Evolutionary conservation across 768 basidiomycete genomes (phyloP), one percentile per base, ranked within the genome.

Genomic region (Rhodotorula kratochvilovae): DNA sequence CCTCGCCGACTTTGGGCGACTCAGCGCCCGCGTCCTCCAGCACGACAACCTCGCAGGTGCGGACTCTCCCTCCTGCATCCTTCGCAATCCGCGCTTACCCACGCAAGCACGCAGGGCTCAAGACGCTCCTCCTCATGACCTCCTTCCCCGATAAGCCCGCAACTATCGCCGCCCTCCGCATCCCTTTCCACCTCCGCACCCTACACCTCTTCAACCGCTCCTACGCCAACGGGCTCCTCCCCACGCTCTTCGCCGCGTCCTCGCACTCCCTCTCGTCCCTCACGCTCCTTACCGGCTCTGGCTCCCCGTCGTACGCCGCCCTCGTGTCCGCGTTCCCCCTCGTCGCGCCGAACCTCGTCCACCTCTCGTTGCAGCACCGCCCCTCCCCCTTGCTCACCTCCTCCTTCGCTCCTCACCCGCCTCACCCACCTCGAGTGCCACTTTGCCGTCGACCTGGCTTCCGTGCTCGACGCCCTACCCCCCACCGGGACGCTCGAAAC

Each of bases 1-100:
- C 54, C 29, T 72, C 33, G 63, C 60, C 39, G 71, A 72, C 29
- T 72, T 72, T 48, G 71, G 71, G 6, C n/a, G 71, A 8, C 43
- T 72, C 29, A 61, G 59, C 39, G 63, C 56, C 2, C 36, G 55
- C 46, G 66, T 68, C 13, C 35, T 72, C 33, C 63, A 65, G 46
- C 45, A 39, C 33, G 71, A 72, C 15, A 65, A 50, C 43, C 54
- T 72, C 19, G 43, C 58, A 10, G 67, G 71, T 72, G 39, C 35
- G 71, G 42, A 10, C n/a, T 5, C 12, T 42, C 56, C 5, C 15
- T 45, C 29, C 12, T 29, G 13, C 33, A 36, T n/a, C 23, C 27
- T 39, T 43, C 36, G 39, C 17, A 8, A 11, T 17, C 8, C 23
- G 23, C 5, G 25, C 46, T 13, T 1, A 43, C 48, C 25, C 5